Evolutionary conservation across 164 flowering plant genomes (phyloP), one percentile per base, ranked within the genome.

Genomic region (Aristolochia californica): DNA sequence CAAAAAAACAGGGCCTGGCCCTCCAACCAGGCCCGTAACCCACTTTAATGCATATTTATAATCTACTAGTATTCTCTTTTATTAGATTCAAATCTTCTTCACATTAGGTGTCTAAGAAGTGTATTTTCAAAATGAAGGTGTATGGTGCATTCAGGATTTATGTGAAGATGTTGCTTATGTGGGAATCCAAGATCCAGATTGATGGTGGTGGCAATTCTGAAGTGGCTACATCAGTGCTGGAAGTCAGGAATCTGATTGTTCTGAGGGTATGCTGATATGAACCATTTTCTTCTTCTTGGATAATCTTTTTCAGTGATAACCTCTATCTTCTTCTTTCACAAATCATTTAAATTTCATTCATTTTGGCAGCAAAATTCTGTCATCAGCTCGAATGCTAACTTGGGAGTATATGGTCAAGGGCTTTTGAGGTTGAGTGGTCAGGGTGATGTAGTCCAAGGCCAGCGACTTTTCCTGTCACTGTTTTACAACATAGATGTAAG

Each of bases 401-500:
- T 91, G 79, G 96, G 81, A 23, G 65, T 91, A 45, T 84, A 81
- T 70, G 98, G 98, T 57, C 98, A 91, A 68, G 98, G 98, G 44
- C 74, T 80, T 30, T 69, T 91, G 69, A 58, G 62, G 70, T 70
- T 91, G 65, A 79, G 82, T 1, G 98, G 98, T 62, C 72, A 58
- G 44, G 98, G 98, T 57, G 96, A 88, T 75, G 80, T 83, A 63
- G 83, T 91, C 68, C 81, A 76, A 77, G 84, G 82, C 72, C 98
- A 88, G 70, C 71, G 91, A 45, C 86, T 91, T 47, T 77, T 76
- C 59, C 69, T 91, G 72, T 84, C 96, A 58, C 81, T 83, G 22
- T 91, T 91, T 72, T 91, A 88, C 70, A 86, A 83, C 63, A 74
- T 91, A 57, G 82, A 84, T 64, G 97, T 91, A 87, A 85, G 94